Base-by-base conservation (phyloP, 2,329 filamentous ascomycete species). In the Epichloe gansuensis region DNA sequence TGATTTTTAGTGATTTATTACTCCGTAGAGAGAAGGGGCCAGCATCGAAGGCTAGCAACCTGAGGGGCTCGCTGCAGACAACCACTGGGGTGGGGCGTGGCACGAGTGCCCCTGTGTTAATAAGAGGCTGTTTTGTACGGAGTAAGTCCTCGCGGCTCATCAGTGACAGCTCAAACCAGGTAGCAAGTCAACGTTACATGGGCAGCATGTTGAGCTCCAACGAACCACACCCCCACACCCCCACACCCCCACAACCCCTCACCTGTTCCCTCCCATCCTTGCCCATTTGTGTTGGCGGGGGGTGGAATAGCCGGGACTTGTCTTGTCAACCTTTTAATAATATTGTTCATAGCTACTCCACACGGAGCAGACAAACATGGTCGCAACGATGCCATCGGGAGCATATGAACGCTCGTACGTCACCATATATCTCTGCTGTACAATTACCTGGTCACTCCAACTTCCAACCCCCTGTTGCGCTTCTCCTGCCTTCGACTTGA, bases 151-250 rank as follows among this genome's bases (percentile, higher is more conserved):
- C 23, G 23, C 3, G 23, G 23, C 23, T 23, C 23, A 23, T 17
- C 17, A 17, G 23, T 23, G 23, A 23, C 44, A 25, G 44, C 17
- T 17, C 17, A 17, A 17, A 17, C 17, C 17, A 17, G 17, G 17
- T 35, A 25, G 27, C 34, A 36, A 55, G 53, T 56, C 53, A 56
- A 56, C 55, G 55, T 56, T 56, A 53, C 55, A 56, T 55, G 51
- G 23, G 34, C 3, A 4, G 9, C 31, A 31, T 31, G 31, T 31
- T 31, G 31, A 31, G 31, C 31, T 11, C 31, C 31, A 31, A 31
- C 31, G 31, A 31, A 31, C 31, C 31, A 9, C 8, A 9, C 27
- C 27, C 17, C 17, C 17, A 17, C 17, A 17, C 17, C 17, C 17
- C 17, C 17, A 17, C 17, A 17, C 17, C 17, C 17, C 17, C 17